Base-by-base conservation (phyloP, 1,284 basidiomycete species). In the Cystobasidiaceae sp. region DNA sequence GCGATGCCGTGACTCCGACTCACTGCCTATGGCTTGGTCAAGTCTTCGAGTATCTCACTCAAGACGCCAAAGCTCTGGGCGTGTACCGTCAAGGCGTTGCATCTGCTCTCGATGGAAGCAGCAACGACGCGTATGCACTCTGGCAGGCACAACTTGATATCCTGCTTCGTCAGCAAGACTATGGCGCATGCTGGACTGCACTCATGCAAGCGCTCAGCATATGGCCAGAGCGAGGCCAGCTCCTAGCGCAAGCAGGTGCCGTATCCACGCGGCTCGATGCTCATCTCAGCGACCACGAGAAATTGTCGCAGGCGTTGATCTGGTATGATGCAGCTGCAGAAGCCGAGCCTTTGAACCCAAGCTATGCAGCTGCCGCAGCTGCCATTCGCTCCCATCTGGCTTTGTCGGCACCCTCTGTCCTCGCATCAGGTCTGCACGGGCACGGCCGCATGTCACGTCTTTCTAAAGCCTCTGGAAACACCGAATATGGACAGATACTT, bases 1-100 rank as follows among this genome's bases (percentile, higher is more conserved):
- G 8, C 17, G 23, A 30, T 19, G 25, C 44, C 13, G 32, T 50
- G 30, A 41, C 21, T 2, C 17, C 58, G 17, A 32, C 49, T 34
- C 30, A 37, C 9, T 60, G 39, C 32, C 58, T 60, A 32, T 46
- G 58, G 27, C 46, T 50, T 6, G 58, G 45, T 19, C 33, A 45
- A 23, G 21, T 19, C 21, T 37, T 46, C 45, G 58, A 60, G 33
- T 49, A 49, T 19, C 45, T 60, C 2, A 30, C 33, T 15, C 25
- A 37, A 19, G 23, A 28, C 6, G 34, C 13, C n/a, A 32, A 33
- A n/a, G 58, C 58, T 17, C 58, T 34, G 15, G 19, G 41, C 7
- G 45, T 46, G 6, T 48, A 49, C 27, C 13, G 27, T 15, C 19
- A 48, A 15, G 58, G 58, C 32, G 7, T 60, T n/a, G 30, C 28